phyloP scores from a whole-genome alignment of 768 basidiomycete genomes.

The Mrakia gelida region DNA sequence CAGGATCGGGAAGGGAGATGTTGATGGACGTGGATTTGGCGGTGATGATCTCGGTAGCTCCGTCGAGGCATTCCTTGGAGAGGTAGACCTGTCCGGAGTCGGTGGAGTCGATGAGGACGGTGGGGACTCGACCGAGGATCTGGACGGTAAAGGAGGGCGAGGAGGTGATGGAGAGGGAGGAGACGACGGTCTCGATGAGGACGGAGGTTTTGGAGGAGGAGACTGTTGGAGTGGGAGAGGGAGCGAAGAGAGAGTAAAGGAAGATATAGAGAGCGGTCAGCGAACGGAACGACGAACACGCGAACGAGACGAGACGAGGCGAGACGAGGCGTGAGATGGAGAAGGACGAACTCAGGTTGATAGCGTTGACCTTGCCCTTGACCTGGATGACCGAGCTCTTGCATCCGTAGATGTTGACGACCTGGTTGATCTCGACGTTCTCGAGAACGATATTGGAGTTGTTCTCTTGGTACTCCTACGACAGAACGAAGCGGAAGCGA shows the following conservation, averaged over 20 bases:
- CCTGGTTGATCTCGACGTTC: slow-evolving; percentile 70
- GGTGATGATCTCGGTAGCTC: slow-evolving; percentile 72
- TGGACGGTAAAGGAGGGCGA: slow-evolving; percentile 92
- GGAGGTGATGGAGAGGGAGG: slow-evolving; percentile 77
- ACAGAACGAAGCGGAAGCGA: background rate
- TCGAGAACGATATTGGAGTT: slow-evolving; percentile 67
- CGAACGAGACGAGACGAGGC: background rate
- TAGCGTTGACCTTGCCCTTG: slow-evolving; percentile 91
- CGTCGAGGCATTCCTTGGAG: slow-evolving; percentile 67
- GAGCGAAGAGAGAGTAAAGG: background rate
- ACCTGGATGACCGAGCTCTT: slow-evolving; percentile 77
- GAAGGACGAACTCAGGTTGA: slow-evolving; percentile 63
- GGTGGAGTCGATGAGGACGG: slow-evolving; percentile 87
- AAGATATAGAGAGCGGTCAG: background rate
- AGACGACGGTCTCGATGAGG: slow-evolving; percentile 88
- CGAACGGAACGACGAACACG: background rate
- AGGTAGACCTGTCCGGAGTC: slow-evolving; percentile 94
- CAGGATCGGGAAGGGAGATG: slow-evolving; percentile 69
- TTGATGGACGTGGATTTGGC: slow-evolving; percentile 93
- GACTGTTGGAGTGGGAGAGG: slow-evolving; percentile 50
- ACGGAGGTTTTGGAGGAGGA: slow-evolving; percentile 83
- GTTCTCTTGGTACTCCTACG: slow-evolving; percentile 86
- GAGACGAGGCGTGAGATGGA: no score
- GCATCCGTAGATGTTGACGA: slow-evolving; percentile 84
- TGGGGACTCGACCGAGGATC: slow-evolving; percentile 82